These are phyloP conservation scores for Nothopassalora personata DNA, from an alignment of 2,329 filamentous ascomycete species.

Conservation along the genomic window DNA sequence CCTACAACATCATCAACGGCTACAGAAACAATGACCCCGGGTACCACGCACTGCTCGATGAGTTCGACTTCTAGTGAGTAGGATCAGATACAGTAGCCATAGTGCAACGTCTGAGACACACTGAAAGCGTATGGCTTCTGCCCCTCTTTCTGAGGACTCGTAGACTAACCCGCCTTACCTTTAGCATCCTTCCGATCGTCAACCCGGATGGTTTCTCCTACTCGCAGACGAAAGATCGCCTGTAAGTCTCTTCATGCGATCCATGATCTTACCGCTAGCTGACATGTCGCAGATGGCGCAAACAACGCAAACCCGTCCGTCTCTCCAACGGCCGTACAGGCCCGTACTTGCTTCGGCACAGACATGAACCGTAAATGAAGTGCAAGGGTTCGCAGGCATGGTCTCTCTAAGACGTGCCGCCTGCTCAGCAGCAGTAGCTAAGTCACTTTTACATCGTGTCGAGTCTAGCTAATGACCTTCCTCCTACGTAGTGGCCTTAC, in stretches of 20 bases:
- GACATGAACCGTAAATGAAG: slow-evolving; percentile 59
- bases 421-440: no score
- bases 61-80: slow-evolving; percentile 65
- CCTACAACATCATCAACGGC: slow-evolving; percentile 45
- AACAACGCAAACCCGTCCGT: slow-evolving; percentile 48
- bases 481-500: no score
- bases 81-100: no score
- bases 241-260: slow-evolving; percentile 36
- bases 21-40: slow-evolving; percentile 37
- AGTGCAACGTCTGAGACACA: no score
- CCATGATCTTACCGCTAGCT: neutral
- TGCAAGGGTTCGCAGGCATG: no score
- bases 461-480: no score
- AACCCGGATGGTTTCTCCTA: slow-evolving; percentile 60
- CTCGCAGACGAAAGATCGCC: slow-evolving; percentile 50
- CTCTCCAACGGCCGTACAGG: slow-evolving; percentile 28
- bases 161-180: no score
- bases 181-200: slow-evolving; percentile 57
- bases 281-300: slow-evolving; percentile 43
- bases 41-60: slow-evolving; percentile 49
- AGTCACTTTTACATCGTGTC: no score
- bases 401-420: no score
- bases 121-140: no score
- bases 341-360: slow-evolving; percentile 46
- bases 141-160: no score